Percentiles rank a stretch among this genome's conserved stretches.
Evolutionary conservation across 2,329 filamentous ascomycete genomes (phyloP).

Genomic region (Lasiodiplodia theobromae): DNA sequence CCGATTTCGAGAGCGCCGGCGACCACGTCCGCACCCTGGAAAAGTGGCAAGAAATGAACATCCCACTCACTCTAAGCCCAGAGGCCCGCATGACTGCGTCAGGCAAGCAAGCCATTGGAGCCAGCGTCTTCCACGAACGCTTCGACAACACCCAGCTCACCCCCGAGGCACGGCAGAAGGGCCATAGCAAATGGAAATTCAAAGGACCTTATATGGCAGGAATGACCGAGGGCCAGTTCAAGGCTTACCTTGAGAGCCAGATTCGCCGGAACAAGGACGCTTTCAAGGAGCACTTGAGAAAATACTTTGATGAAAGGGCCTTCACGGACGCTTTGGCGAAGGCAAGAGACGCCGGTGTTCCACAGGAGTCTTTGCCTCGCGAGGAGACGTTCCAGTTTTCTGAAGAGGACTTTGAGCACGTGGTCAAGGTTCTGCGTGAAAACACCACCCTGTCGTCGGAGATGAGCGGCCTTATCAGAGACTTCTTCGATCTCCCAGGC

Average conservation of each 20-base stretch:
- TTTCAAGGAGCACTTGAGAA: slow-evolving; percentile 40
- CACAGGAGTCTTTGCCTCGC: slow-evolving; percentile 27
- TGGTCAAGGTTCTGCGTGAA: slow-evolving; percentile 51
- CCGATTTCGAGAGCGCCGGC: slow-evolving; percentile 83
- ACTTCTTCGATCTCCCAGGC: slow-evolving; percentile 64
- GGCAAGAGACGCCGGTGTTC: background rate
- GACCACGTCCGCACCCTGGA: slow-evolving; percentile 81
- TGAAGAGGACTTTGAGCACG: slow-evolving; percentile 36
- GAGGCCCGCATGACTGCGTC: slow-evolving; percentile 30
- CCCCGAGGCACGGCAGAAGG: slow-evolving; percentile 29
- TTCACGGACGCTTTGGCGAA: background rate
- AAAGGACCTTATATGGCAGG: slow-evolving; percentile 65
- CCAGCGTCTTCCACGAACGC: slow-evolving; percentile 51
- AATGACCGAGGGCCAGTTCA: slow-evolving; percentile 57
- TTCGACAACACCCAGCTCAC: slow-evolving; percentile 53
- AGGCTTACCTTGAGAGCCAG: slow-evolving; percentile 34
- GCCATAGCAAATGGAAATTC: slow-evolving; percentile 59
- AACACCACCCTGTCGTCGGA: slow-evolving; percentile 59
- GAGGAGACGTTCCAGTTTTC: slow-evolving; percentile 41
- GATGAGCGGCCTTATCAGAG: slow-evolving; percentile 60
- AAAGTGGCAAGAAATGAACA: slow-evolving; percentile 84
- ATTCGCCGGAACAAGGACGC: background rate
- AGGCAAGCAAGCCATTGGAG: slow-evolving; percentile 28
- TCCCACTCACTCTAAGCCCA: slow-evolving; percentile 68
- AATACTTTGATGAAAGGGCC: slow-evolving; percentile 10